Evolutionary conservation across 345 rosid genomes (phyloP).

Genomic region (Laguncularia racemosa): DNA sequence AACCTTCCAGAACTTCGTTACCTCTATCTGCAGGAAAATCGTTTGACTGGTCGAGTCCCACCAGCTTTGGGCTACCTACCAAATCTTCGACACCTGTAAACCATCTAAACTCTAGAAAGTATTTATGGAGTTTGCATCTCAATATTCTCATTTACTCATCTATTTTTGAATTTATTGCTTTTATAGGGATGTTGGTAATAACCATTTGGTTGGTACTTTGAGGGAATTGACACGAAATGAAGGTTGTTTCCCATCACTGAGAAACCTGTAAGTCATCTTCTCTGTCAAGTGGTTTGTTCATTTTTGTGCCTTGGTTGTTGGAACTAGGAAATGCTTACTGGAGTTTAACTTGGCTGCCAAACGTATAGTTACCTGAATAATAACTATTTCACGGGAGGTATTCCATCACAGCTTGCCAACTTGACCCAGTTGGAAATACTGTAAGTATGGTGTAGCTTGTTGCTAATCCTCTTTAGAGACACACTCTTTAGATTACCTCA

Average conservation of each 20-base stretch:
- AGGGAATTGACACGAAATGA: slow-evolving; percentile 85
- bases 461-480: not conserved
- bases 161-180: slow-evolving; percentile 5
- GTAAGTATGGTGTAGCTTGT: slow-evolving; percentile 35
- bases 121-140: not conserved
- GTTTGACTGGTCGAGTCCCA: slow-evolving; percentile 78
- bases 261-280: slow-evolving; percentile 62
- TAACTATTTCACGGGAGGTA: slow-evolving; percentile 87
- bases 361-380: slow-evolving; percentile 68
- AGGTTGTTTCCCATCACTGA: slow-evolving; percentile 79
- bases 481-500: not conserved
- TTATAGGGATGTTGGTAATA: slow-evolving; percentile 85
- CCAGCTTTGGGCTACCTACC: slow-evolving; percentile 70
- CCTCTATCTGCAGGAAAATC: slow-evolving; percentile 88
- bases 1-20: slow-evolving; percentile 84
- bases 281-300: not conserved
- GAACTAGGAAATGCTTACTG: too few relatives aligned
- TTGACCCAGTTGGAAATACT: slow-evolving; percentile 80
- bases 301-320: not conserved
- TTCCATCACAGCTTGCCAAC: slow-evolving; percentile 89
- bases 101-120: not conserved
- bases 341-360: not conserved
- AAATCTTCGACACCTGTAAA: slow-evolving; percentile 31
- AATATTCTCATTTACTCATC: not conserved
- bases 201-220: slow-evolving; percentile 89